A percentile compares a stretch with the other conserved stretches of the same genome.
Conservation (phyloP, 441 rosid species). For the Populus tomentosa region DNA sequence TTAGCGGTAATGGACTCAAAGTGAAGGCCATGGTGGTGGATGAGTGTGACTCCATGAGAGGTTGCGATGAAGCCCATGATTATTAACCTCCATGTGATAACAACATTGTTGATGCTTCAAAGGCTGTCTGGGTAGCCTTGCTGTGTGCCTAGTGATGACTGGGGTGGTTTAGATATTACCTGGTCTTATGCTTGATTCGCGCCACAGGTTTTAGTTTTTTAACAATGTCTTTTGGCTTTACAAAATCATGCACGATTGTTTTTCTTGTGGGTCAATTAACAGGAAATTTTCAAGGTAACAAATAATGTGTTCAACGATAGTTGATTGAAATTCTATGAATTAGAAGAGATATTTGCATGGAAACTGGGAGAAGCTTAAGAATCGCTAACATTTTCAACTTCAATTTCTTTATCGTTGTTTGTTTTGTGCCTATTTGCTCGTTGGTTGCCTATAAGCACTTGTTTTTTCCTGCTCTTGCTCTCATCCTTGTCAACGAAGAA, state of each 20-base stretch:
- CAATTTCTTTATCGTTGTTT: no score
- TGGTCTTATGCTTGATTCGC: slow-evolving; percentile 20
- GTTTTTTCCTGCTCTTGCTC: no score
- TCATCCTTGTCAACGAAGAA: no score
- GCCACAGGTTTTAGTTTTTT: neutral
- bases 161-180: slow-evolving; percentile 21
- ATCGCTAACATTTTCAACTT: no score
- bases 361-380: no score
- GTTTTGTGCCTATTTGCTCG: no score
- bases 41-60: slow-evolving; percentile 30
- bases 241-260: neutral
- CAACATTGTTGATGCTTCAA: slow-evolving; percentile 36
- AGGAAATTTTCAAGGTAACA: neutral
- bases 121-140: slow-evolving; percentile 29
- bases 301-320: neutral
- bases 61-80: slow-evolving; percentile 25
- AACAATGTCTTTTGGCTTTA: neutral
- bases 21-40: slow-evolving; percentile 32
- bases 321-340: neutral
- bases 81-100: slow-evolving; percentile 28
- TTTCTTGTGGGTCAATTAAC: neutral
- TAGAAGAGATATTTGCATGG: no score
- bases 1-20: slow-evolving; percentile 21
- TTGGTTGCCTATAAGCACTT: no score
- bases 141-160: slow-evolving; percentile 15